These are phyloP conservation scores for Moesziomyces globuligerus DNA, from an alignment of 1,284 basidiomycete species.

Conservation along the genomic window DNA sequence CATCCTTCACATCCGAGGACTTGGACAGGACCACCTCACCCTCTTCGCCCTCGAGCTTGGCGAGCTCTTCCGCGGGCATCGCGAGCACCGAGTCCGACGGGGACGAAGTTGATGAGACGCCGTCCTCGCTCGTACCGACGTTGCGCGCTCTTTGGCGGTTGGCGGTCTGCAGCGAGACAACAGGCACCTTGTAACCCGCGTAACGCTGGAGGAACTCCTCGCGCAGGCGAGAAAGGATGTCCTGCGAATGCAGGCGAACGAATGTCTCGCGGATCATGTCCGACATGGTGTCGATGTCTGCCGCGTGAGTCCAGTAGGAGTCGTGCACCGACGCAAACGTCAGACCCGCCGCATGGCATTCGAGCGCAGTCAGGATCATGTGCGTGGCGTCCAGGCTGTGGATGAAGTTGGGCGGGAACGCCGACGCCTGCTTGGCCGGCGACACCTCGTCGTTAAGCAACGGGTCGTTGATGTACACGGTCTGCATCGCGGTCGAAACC, in stretches of 20 bases:
- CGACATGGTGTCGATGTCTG: slow-evolving; percentile 88
- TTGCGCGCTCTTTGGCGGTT: slow-evolving; percentile 6
- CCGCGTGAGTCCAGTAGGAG: slow-evolving; percentile 98
- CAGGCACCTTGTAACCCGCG: slow-evolving; percentile 56
- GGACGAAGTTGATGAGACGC: slow-evolving; percentile 8
- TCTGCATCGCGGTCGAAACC: slow-evolving; percentile 80
- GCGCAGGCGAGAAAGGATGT: slow-evolving; percentile 75
- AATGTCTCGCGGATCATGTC: slow-evolving; percentile 90
- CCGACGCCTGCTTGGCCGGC: slow-evolving; percentile 86
- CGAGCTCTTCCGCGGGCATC: slow-evolving; percentile 36
- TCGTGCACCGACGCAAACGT: slow-evolving; percentile 97
- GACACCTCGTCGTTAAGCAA: slow-evolving; percentile 83
- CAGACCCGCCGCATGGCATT: slow-evolving; percentile 70
- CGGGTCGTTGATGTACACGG: slow-evolving; percentile 92
- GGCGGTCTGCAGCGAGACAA: slow-evolving; percentile 23
- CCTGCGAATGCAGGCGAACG: slow-evolving; percentile 87
- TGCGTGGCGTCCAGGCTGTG: slow-evolving; percentile 98
- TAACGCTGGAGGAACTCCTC: slow-evolving; percentile 67
- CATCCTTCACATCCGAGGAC: slow-evolving; percentile 14
- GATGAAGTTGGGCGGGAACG: slow-evolving; percentile 99
- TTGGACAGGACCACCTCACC: slow-evolving; percentile 29
- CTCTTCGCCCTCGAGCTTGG: slow-evolving; percentile 24
- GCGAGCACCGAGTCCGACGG: slow-evolving; percentile 25
- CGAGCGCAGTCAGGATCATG: slow-evolving; percentile 97
- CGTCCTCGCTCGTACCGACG: slow-evolving; percentile 4